Base-by-base conservation (phyloP, 768 basidiomycete genomes). In the Ramaria sp. region DNA sequence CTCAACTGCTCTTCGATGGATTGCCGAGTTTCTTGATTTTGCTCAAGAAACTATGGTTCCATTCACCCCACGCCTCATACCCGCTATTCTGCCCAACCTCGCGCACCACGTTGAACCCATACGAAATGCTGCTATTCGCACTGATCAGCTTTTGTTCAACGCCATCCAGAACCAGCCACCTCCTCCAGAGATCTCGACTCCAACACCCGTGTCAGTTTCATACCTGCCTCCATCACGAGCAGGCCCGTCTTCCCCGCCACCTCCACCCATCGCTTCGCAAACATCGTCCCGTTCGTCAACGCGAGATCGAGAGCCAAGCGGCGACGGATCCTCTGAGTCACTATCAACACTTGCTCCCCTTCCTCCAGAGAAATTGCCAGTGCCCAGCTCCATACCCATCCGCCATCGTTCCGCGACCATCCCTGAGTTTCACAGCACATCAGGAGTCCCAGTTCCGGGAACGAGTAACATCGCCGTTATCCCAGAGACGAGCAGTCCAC, bases 11-110 rank as follows among this genome's bases (percentile, higher is more conserved):
- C 77, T 99, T 15, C 76, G 81, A 59, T 99, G 96, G 96, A 74
- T 99, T 22, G 81, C 89, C 6, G 91, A 93, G 61, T 92, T 98
- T 70, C 73, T 98, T 33, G 77, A 74, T 49, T 91, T 97, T 63
- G 86, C 84, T 1, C 84, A 88, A 54, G 90, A 93, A 66, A 91
- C 94, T 54, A 90, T 98, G 78, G 81, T 98, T 27, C 88, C 90
- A 1, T 96, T 96, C 66, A 91, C 92, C 0, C 93, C 96, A 0
- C 84, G 91, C 41, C 83, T 99, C 46, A 86, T 99, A 45, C 86
- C 89, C 9, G 90, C 91, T 9, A 88, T 99, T 57, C 78, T 99
- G 15, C 92, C 93, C 7, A 96, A 95, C 64, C 83, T 99, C 49
- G 93, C 95, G 0, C 91, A 95, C 61, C 90, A 93, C 63, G 87